Evolutionary conservation across 805 yeast species (phyloP).

Genomic region (Saturnispora mendoncae): DNA sequence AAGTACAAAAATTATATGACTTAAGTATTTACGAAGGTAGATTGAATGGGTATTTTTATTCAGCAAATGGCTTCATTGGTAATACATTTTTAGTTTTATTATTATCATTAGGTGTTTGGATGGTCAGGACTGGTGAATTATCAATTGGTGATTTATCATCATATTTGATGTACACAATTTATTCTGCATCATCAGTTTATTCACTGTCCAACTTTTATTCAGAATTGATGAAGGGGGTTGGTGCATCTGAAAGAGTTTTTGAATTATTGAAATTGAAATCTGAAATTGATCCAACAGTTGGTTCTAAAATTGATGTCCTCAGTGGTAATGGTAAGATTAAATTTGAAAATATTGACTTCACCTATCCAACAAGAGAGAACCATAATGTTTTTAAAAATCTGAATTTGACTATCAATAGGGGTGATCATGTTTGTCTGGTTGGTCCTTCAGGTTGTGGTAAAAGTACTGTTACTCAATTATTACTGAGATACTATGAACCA

Average conservation of each 20-base stretch:
- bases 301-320: conserved; percentile 30
- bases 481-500: conserved; percentile 81
- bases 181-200: conserved; percentile 86
- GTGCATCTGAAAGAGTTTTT: conserved; percentile 87
- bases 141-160: conserved; percentile 86
- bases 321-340: conserved; percentile 45
- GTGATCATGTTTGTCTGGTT: conserved; percentile 84
- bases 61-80: conserved; percentile 77
- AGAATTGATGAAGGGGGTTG: conserved; percentile 94
- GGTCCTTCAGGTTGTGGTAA: conserved; percentile 98
- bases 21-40: conserved; percentile 75
- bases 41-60: conserved; percentile 66
- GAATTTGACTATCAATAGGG: conserved; percentile 55
- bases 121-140: conserved; percentile 69
- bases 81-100: conserved; percentile 71
- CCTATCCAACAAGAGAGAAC: conserved; percentile 79
- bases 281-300: conserved; percentile 55
- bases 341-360: conserved; percentile 57
- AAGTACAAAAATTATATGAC: conserved; percentile 54
- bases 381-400: conserved; percentile 55
- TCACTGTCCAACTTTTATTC: conserved; percentile 87
- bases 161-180: conserved; percentile 91
- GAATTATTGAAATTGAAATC: conserved; percentile 79
- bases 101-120: conserved; percentile 68
- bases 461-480: conserved; percentile 73